Evolutionary conservation across 2,329 filamentous ascomycete species (phyloP), one percentile per base, ranked within the genome.

Genomic region (Amesomyces nigricolor): DNA sequence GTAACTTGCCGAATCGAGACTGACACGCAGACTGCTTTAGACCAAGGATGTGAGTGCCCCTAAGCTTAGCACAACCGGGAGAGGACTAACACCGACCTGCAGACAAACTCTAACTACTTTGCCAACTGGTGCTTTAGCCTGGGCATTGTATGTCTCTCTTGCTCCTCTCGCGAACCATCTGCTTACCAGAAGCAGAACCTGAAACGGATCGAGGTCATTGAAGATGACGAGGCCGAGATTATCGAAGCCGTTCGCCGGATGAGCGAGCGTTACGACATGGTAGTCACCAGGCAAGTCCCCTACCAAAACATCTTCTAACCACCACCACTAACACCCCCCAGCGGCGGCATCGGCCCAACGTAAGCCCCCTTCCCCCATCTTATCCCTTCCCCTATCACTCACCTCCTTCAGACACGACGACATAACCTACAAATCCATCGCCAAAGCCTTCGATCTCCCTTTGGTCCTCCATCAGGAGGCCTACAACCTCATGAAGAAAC

Each of bases 301-400:
- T 13, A 1, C 6, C 2, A 7, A 29, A n/a, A 29, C 22, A 17
- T 26, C 10, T 26, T 17, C 9, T 1, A 14, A 4, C 13, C 22
- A 39, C 49, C 59, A 58, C 6, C 19, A 47, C 59, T 64, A 47
- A 57, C n/a, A 44, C 19, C 9, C 35, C 51, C 22, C 55, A 83
- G 88, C 64, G 92, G 94, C 62, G 92, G 94, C 30, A 97, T 99
- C 67, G 92, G 92, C 10, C 94, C 94, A 62, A 97, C 92, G 88
- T 92, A 74, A 75, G 85, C n/a, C 54, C 26, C 16, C 14, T 47
- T 55, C 40, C 37, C 40, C 17, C 6, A 5, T 51, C 38, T 14
- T 8, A 39, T n/a, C 35, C 38, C 11, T 1, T 19, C 40, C 53
- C 57, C 9, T 10, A 8, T 35, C 61, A 46, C 60, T 54, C 16